Base-by-base conservation (phyloP, 1,284 basidiomycete species). In the Hemileccinum hortonii region DNA sequence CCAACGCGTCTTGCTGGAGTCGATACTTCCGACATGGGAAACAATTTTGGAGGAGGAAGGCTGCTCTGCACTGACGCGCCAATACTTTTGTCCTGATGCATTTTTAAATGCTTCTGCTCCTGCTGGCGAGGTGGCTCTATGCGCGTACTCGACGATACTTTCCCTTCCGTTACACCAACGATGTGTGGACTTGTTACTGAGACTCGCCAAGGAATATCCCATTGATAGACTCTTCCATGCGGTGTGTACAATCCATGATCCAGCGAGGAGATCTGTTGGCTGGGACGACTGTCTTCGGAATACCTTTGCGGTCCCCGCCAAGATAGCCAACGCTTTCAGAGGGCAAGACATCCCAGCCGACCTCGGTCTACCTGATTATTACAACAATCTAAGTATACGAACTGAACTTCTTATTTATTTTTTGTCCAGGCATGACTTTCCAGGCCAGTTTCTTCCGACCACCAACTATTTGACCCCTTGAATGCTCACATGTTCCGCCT, bases 241-340 rank as follows among this genome's bases (percentile, higher is more conserved):
- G 18, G 61, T 86, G 3, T 82, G 80, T 63, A 58, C 62, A 24
- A 59, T 61, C 11, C 56, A 48, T 11, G 61, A 60, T 24, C 47
- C 53, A 9, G 58, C 59, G 46, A 71, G 71, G 55, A 65, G 68
- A 48, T 63, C 66, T 33, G 56, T 79, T 35, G 58, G 69, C 50
- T 93, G 90, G 90, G 85, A 87, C 57, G 83, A 87, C 57, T 81
- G 76, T 58, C 78, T 91, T 19, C 78, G 78, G n/a, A 77, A 79
- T 56, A 53, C 84, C 11, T 70, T 82, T 41, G 74, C 79, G 11
- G 69, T 91, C 6, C 87, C 90, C 26, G 70, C 71, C 12, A 88
- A 82, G 64, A 79, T 87, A 14, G 84, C 87, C 15, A 93, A 93
- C 66, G 75, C 76, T 6, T 64, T 81, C 41, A 73, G 67, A 38